Evolutionary conservation across 2,329 filamentous ascomycete genomes (phyloP).

Genomic region (Aspergillus ibericus): DNA sequence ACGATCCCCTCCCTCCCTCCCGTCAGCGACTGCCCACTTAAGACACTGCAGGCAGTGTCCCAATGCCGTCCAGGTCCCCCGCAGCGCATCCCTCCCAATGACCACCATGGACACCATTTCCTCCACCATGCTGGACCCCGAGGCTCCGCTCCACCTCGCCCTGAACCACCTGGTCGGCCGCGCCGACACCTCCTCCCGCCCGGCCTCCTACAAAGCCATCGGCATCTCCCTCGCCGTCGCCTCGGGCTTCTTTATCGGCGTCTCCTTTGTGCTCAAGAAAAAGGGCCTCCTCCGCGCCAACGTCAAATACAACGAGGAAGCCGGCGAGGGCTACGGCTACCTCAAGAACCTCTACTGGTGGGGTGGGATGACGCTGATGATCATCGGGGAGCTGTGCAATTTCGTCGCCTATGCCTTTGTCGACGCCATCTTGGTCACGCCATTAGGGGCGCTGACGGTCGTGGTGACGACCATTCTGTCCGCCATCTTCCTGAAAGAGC

Average conservation of each 20-base stretch:
- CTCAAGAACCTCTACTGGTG: constrained; percentile 96
- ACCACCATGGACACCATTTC: not conserved
- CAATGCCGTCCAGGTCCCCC: not conserved
- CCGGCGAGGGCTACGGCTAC: constrained; percentile 95
- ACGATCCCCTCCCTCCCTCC: too few relatives aligned
- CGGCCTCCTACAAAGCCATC: constrained; percentile 73
- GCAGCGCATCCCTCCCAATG: not conserved
- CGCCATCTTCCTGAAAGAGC: constrained; percentile 92
- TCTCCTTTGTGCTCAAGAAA: constrained; percentile 96
- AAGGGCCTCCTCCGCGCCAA: constrained; percentile 87
- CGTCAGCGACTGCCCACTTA: not conserved
- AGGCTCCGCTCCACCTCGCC: constrained; percentile 20
- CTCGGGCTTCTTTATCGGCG: constrained; percentile 89
- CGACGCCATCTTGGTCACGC: constrained; percentile 92
- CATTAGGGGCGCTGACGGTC: constrained; percentile 84
- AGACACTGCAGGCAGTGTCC: constrained; percentile 1
- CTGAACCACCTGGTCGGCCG: constrained; percentile 32
- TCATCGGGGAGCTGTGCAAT: constrained; percentile 93
- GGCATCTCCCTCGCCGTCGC: constrained; percentile 82
- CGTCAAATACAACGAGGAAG: constrained; percentile 92
- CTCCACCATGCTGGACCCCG: constrained; percentile 4
- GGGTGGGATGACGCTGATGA: constrained; percentile 95
- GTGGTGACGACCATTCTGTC: constrained; percentile 90
- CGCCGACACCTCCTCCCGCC: constrained; percentile 39
- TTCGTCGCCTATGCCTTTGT: constrained; percentile 97